phyloP scores from a whole-genome alignment of 352 stramenopile species.

The Elongisporangium undulatum region DNA sequence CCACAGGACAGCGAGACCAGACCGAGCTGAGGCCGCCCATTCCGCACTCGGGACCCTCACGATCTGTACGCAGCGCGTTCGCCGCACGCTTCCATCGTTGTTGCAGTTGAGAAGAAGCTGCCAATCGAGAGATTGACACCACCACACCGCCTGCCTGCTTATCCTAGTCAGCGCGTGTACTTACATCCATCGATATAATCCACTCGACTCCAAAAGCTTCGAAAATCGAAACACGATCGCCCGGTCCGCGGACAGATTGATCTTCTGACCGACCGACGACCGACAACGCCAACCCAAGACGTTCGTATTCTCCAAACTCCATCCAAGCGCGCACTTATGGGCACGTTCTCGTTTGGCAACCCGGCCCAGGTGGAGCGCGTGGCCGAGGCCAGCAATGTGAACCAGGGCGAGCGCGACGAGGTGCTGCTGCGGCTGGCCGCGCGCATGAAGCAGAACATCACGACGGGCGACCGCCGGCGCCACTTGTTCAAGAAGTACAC shows the following conservation, averaged over 20 bases:
- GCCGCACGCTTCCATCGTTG: not conserved
- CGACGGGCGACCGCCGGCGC: slow-evolving; percentile 61
- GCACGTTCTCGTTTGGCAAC: not conserved
- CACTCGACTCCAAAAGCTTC: not conserved
- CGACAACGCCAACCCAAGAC: not conserved
- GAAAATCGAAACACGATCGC: not conserved
- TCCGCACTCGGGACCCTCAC: not conserved
- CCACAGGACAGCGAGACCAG: not conserved
- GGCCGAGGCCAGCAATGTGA: slow-evolving; percentile 29
- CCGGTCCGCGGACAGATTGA: not conserved
- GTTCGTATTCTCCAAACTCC: not conserved
- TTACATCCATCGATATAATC: not conserved
- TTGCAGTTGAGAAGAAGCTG: not conserved
- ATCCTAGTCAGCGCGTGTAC: not conserved
- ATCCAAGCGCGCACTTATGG: not conserved
- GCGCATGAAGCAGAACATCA: slow-evolving; percentile 78
- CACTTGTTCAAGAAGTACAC: slow-evolving; percentile 81
- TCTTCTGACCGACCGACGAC: not conserved
- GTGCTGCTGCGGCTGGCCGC: slow-evolving; percentile 64
- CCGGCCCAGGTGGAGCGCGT: slow-evolving; percentile 34
- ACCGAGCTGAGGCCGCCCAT: not conserved
- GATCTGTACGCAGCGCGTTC: not conserved
- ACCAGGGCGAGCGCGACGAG: slow-evolving; percentile 57
- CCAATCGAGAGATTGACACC: not conserved
- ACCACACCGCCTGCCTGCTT: not conserved